A percentile compares a stretch with the other conserved stretches of the same genome.
phyloP scores from a whole-genome alignment of 164 flowering plant genomes.

The Taxillus chinensis region DNA sequence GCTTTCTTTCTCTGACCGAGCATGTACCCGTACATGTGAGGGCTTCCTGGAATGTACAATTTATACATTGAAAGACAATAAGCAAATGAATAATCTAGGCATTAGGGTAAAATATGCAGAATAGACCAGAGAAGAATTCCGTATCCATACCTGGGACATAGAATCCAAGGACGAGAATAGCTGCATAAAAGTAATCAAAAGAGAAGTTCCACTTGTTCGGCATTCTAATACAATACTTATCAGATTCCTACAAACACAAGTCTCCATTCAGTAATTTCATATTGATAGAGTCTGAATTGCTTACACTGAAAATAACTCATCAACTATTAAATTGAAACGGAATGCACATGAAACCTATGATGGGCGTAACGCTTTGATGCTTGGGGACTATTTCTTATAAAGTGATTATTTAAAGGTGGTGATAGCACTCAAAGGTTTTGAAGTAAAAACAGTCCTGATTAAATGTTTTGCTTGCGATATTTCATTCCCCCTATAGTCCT shows the following conservation, averaged over 20 bases:
- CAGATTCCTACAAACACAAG: conserved; percentile 48
- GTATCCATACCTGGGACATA: conserved; percentile 65
- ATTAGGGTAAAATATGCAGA: not conserved
- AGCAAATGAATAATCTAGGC: not conserved
- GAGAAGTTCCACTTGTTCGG: conserved; percentile 94
- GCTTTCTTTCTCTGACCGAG: conserved; percentile 86
- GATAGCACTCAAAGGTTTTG: no score
- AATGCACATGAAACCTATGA: no score
- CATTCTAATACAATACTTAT: conserved; percentile 71
- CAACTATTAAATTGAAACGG: no score
- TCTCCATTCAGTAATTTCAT: not conserved
- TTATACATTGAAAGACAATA: not conserved
- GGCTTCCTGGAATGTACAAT: conserved; percentile 54
- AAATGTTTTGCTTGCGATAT: no score
- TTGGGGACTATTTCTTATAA: no score
- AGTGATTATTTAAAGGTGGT: no score
- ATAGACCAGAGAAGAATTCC: not conserved
- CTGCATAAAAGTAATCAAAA: conserved; percentile 68
- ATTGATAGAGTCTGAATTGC: no score
- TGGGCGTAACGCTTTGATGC: no score
- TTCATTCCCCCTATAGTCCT: no score
- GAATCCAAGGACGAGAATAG: conserved; percentile 45
- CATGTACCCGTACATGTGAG: conserved; percentile 86
- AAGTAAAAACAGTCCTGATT: no score
- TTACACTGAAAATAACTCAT: no score